A percentile compares a stretch with the other conserved stretches of the same genome.
phyloP scores from a whole-genome alignment of 192 early-diverging fungal genomes.

The Backusella australiensis region DNA sequence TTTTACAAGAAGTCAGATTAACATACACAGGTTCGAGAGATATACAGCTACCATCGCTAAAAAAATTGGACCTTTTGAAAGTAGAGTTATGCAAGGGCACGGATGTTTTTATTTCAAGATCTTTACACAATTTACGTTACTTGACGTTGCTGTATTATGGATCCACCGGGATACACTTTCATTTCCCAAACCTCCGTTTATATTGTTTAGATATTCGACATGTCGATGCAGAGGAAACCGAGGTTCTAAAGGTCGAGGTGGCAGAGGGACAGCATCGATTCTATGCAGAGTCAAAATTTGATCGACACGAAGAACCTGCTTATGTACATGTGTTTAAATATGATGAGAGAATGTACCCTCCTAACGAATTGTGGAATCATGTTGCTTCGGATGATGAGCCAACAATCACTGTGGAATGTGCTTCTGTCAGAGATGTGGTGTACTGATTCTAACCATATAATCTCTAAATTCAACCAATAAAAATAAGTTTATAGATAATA shows the following conservation, averaged over 20 bases:
- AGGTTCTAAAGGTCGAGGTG: neutral
- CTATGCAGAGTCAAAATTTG: neutral
- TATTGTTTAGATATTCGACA: neutral
- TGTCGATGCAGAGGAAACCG: neutral
- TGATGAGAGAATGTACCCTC: neutral
- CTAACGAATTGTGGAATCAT: too few relatives aligned
- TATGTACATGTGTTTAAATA: neutral
- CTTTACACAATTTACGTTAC: neutral
- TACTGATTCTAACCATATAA: too few relatives aligned
- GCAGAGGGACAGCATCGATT: neutral
- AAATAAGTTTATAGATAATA: too few relatives aligned
- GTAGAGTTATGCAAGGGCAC: neutral
- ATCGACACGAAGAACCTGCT: neutral
- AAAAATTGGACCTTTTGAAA: neutral
- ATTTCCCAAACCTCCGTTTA: neutral
- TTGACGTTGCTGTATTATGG: neutral
- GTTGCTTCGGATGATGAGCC: too few relatives aligned
- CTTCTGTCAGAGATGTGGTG: too few relatives aligned
- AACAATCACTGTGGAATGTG: too few relatives aligned
- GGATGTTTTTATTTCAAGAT: neutral
- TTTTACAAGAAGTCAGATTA: neutral
- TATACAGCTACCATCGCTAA: neutral
- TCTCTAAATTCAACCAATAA: too few relatives aligned
- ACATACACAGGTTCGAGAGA: neutral
- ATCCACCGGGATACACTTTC: neutral